Percentiles rank a stretch among this genome's conserved stretches.
These are phyloP conservation scores for Rhodotorula graminis DNA, from an alignment of 768 basidiomycete species.

Conservation along the genomic window DNA sequence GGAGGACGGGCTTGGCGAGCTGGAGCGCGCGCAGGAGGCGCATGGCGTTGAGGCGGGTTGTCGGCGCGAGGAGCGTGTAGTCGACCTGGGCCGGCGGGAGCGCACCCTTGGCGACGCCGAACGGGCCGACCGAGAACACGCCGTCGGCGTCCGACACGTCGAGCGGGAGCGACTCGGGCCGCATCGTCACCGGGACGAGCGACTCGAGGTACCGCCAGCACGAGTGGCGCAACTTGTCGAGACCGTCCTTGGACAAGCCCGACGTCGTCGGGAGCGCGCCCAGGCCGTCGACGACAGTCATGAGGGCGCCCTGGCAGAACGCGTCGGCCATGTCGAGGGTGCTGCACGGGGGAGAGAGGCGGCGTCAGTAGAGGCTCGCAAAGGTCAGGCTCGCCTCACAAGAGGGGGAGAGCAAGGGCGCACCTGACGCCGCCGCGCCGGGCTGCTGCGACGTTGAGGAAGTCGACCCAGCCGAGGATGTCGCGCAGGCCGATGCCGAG, in stretches of 20 bases:
- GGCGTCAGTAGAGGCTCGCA: not conserved
- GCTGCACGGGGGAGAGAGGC: not conserved
- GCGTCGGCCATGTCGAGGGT: conserved; percentile 24
- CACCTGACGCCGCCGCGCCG: conserved; percentile 5
- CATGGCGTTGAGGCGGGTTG: conserved; percentile 78
- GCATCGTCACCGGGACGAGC: conserved; percentile 41
- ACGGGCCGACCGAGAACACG: conserved; percentile 63
- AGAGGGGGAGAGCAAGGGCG: not conserved
- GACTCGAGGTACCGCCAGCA: conserved; percentile 56
- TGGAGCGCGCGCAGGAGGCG: conserved; percentile 86
- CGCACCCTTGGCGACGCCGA: conserved; percentile 64
- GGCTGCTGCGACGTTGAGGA: conserved; percentile 56
- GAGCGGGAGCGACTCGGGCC: conserved; percentile 50
- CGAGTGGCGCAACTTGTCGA: conserved; percentile 53
- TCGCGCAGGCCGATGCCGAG: conserved; percentile 76
- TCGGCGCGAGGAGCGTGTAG: conserved; percentile 84
- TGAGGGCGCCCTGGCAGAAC: conserved; percentile 69
- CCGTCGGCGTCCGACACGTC: conserved; percentile 37
- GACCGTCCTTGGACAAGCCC: conserved; percentile 56
- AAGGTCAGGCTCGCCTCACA: no score
- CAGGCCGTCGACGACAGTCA: conserved; percentile 79
- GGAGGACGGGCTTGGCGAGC: conserved; percentile 78
- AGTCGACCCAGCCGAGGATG: conserved; percentile 88
- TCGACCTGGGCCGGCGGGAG: conserved; percentile 45
- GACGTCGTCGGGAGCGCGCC: conserved; percentile 43